Conservation (phyloP, 225 moss, liverwort and hornwort species). For the Sphagnum tenellum region DNA sequence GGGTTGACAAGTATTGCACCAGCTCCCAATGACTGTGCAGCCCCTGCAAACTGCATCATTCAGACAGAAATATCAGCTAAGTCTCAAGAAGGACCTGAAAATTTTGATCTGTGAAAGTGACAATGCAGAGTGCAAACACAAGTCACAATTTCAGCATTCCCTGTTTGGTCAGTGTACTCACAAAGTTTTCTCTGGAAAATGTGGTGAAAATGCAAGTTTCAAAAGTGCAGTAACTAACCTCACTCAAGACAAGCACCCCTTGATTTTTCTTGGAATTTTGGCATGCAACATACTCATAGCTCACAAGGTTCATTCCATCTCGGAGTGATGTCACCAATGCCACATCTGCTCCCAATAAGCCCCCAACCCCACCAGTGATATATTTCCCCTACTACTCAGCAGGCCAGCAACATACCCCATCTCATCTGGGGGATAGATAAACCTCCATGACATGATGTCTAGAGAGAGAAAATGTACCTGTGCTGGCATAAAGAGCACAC, state of each 20-base stretch:
- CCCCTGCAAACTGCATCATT: slow-evolving; percentile 72
- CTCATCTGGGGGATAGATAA: too few species aligned
- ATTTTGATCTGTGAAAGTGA: not conserved
- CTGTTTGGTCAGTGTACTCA: too few species aligned
- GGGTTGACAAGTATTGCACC: slow-evolving; percentile 98
- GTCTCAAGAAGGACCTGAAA: not conserved
- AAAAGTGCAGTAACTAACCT: slow-evolving; percentile 23
- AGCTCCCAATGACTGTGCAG: slow-evolving; percentile 95
- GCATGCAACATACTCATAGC: slow-evolving; percentile 98
- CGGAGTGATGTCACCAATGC: slow-evolving; percentile 87
- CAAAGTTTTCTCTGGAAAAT: too few species aligned
- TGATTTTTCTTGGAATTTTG: slow-evolving; percentile 67
- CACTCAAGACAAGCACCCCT: slow-evolving; percentile 86
- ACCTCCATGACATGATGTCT: not conserved
- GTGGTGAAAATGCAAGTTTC: too few species aligned
- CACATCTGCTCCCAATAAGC: slow-evolving; percentile 45
- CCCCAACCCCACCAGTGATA: not conserved
- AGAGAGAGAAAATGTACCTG: slow-evolving; percentile 22
- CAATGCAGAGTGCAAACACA: too few species aligned
- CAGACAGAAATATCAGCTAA: slow-evolving; percentile 7
- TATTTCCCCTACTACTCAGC: too few species aligned
- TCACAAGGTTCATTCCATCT: slow-evolving; percentile 99
- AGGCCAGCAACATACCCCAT: too few species aligned
- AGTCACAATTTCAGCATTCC: too few species aligned
- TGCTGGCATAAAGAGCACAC: slow-evolving; percentile 80